A percentile compares a stretch with the other conserved stretches of the same genome.
Evolutionary conservation across 2,329 filamentous ascomycete genomes (phyloP).

Genomic region (Cadophora sp.): DNA sequence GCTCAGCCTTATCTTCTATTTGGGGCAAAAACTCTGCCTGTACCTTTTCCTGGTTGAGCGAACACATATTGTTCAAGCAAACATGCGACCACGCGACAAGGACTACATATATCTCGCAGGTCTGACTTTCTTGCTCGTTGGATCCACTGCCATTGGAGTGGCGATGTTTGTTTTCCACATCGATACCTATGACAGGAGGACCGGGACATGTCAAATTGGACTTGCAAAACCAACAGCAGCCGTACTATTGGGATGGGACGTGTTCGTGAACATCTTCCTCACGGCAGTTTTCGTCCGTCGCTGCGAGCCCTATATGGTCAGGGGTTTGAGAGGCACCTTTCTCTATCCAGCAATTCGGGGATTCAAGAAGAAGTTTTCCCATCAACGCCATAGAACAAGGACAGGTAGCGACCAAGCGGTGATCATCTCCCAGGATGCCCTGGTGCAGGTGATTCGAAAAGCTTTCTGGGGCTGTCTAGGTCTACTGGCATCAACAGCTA

Average conservation of each 20-base stretch:
- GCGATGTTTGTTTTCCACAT: slow-evolving; percentile 13
- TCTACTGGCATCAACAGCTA: slow-evolving; percentile 17
- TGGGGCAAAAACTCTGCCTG: slow-evolving; percentile 23
- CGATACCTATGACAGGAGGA: neutral
- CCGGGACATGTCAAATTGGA: slow-evolving; percentile 8
- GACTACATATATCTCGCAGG: slow-evolving; percentile 22
- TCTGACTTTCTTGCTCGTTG: slow-evolving; percentile 6
- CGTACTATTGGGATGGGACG: slow-evolving; percentile 18
- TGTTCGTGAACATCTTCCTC: slow-evolving; percentile 20
- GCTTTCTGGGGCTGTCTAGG: slow-evolving; percentile 21
- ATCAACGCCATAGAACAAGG: neutral
- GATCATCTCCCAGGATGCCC: slow-evolving; percentile 13
- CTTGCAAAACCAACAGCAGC: neutral
- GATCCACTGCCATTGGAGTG: slow-evolving; percentile 6
- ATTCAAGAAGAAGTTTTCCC: slow-evolving; percentile 6
- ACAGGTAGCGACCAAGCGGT: neutral
- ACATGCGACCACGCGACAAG: neutral
- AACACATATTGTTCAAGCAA: slow-evolving; percentile 18
- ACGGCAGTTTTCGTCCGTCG: slow-evolving; percentile 22
- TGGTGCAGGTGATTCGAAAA: slow-evolving; percentile 22
- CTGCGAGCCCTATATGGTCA: slow-evolving; percentile 17
- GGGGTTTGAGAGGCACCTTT: slow-evolving; percentile 10
- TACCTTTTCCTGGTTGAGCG: slow-evolving; percentile 28
- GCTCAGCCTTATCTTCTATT: slow-evolving; percentile 24
- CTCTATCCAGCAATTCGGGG: slow-evolving; percentile 5